phyloP scores from a whole-genome alignment of 1,284 basidiomycete genomes.

The Ceratobasidium papillatum region DNA sequence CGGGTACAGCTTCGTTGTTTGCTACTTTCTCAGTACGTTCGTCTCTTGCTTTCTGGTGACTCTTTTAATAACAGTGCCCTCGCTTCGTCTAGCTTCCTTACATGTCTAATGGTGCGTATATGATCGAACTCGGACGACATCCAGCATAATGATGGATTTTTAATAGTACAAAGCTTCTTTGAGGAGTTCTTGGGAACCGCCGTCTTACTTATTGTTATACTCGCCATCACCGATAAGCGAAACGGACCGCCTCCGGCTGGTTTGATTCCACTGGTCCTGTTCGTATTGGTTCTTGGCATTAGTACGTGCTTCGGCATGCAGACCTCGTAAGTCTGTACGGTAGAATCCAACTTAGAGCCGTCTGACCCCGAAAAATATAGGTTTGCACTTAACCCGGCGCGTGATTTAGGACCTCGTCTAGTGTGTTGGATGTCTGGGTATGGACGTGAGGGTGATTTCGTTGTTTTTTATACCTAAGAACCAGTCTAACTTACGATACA shows the following conservation, averaged over 20 bases:
- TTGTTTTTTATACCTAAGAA: neutral
- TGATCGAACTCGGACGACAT: neutral
- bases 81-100: neutral
- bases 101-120: neutral
- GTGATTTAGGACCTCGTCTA: constrained; percentile 69
- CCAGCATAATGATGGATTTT: neutral
- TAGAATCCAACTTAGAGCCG: neutral
- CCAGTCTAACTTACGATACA: neutral
- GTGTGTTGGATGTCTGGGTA: constrained; percentile 69
- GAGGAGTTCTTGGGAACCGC: neutral
- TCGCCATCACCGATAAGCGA: neutral
- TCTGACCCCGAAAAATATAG: too few species aligned
- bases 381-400: constrained; percentile 69
- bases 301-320: constrained; percentile 7
- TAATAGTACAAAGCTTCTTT: neutral
- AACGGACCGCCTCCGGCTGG: neutral
- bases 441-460: constrained; percentile 54
- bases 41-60: neutral
- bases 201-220: neutral
- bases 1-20: constrained; percentile 66
- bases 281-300: neutral
- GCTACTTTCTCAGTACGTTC: constrained; percentile 70
- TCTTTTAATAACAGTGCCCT: neutral
- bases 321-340: neutral
- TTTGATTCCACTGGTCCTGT: neutral